Base-by-base conservation (phyloP, 345 rosid genomes). In the Syzygium aromaticum region DNA sequence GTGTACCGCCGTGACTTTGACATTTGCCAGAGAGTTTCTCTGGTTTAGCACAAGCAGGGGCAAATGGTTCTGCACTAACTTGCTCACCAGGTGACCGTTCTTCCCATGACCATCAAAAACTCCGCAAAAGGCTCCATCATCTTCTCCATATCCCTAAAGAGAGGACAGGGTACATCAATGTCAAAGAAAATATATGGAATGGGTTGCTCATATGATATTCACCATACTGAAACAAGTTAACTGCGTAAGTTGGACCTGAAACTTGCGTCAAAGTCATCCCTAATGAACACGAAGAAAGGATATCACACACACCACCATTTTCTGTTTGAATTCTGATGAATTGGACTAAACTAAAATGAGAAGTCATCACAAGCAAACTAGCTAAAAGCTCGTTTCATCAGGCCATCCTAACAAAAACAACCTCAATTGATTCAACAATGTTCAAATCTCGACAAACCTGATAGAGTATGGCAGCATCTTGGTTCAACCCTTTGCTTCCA, bases 81-180 rank as follows among this genome's bases (percentile, higher is more conserved):
- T 94, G 93, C 98, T 95, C 85, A 95, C 93, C 0, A 89, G 27
- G 22, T 95, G 95, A 85, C 99, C 99, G 67, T 89, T 94, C 86
- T 90, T 91, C 90, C 99, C 99, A 90, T 97, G 98, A 27, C 99
- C 99, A 87, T 97, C 99, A 89, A 95, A 96, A 38, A 97, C 98
- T 77, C 93, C 98, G 87, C 95, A 93, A 30, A 95, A 90, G 1
- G 87, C 94, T 88, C 95, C 97, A 54, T 88, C 92, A 86, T 91
- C 91, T 80, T 61, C 87, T 89, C 96, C 98, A 90, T 94, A 96
- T 5, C 95, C 96, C 98, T 93, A 19, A 52, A 51, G 16, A 73
- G 21, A 12, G 43, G 73, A 40, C n/a, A 5, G 43, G 22, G 27
- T 73, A 73, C 49, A 73, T 73, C 82, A 51, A 43, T 59, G 51